A percentile compares a stretch with the other conserved stretches of the same genome.
Evolutionary conservation across 2,329 filamentous ascomycete genomes (phyloP).

Genomic region (Colletotrichum brevisporum): DNA sequence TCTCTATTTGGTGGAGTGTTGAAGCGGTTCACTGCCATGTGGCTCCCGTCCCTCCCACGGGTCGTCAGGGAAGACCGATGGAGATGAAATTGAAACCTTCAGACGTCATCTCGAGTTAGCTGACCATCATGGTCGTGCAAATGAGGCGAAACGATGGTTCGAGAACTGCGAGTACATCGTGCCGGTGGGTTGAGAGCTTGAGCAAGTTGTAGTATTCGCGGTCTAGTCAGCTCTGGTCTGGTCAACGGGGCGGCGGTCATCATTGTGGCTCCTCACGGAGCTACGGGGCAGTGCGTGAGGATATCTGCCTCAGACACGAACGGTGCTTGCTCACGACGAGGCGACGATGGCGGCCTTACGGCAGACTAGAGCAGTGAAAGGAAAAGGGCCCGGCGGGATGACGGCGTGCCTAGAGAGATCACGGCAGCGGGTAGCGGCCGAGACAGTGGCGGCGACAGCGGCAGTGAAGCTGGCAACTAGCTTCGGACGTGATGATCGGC

Average conservation of each 20-base stretch:
- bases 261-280: too few species aligned
- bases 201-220: neutral
- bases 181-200: neutral
- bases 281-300: too few species aligned
- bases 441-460: too few species aligned
- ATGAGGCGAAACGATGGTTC: neutral
- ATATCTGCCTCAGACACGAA: too few species aligned
- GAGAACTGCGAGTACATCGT: neutral
- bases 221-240: too few species aligned
- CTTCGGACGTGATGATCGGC: conserved; percentile 11
- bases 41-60: neutral
- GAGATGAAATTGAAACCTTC: too few species aligned
- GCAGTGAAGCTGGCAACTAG: neutral
- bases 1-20: neutral
- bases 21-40: conserved; percentile 1
- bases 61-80: neutral
- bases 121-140: neutral
- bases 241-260: too few species aligned
- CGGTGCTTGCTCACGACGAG: too few species aligned
- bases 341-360: too few species aligned
- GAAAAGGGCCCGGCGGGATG: neutral
- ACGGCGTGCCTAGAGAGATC: neutral
- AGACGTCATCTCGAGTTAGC: neutral
- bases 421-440: too few species aligned
- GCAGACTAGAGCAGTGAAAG: too few species aligned